A percentile compares a stretch with the other conserved stretches of the same genome.
phyloP scores from a whole-genome alignment of 768 basidiomycete species.

The Serpula lacrymans region DNA sequence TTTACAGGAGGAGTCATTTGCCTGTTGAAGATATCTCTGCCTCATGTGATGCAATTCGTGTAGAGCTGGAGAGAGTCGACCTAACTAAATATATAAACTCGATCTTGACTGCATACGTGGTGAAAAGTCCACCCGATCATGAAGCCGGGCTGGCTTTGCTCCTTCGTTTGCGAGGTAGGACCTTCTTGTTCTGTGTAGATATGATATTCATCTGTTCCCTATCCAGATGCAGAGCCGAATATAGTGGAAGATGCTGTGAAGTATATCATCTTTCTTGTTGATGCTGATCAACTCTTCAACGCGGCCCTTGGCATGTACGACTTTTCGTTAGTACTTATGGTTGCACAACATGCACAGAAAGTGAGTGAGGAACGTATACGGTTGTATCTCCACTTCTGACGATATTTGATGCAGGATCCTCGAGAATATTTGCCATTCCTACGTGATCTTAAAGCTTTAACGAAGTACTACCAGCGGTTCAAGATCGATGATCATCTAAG shows the following conservation, averaged over 20 bases:
- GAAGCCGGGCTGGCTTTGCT: conserved; percentile 79
- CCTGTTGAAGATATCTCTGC: conserved; percentile 55
- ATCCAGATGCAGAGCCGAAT: conserved; percentile 47
- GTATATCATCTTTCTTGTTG: conserved; percentile 96
- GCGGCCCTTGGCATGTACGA: conserved; percentile 99
- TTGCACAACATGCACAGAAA: conserved; percentile 97
- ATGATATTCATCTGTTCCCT: neutral
- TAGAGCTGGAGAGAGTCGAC: conserved; percentile 67
- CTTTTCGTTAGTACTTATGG: conserved; percentile 91
- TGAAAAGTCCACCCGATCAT: conserved; percentile 88
- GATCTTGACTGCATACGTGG: conserved; percentile 88
- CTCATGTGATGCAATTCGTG: conserved; percentile 76
- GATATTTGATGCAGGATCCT: conserved; percentile 72
- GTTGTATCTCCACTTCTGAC: conserved; percentile 5
- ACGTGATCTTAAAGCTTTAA: conserved; percentile 77
- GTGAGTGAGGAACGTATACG: conserved; percentile 35
- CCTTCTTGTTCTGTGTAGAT: neutral
- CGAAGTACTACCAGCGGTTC: conserved; percentile 81
- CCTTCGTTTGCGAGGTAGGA: conserved; percentile 72
- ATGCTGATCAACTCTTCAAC: conserved; percentile 88
- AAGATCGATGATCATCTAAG: conserved; percentile 91
- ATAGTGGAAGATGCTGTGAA: conserved; percentile 96
- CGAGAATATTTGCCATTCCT: conserved; percentile 97
- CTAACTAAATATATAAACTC: conserved; percentile 83
- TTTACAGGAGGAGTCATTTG: conserved; percentile 56